Evolutionary conservation across 495 filamentous ascomycete species (phyloP), one percentile per base, ranked within the genome.

Genomic region (Arthonia radiata): DNA sequence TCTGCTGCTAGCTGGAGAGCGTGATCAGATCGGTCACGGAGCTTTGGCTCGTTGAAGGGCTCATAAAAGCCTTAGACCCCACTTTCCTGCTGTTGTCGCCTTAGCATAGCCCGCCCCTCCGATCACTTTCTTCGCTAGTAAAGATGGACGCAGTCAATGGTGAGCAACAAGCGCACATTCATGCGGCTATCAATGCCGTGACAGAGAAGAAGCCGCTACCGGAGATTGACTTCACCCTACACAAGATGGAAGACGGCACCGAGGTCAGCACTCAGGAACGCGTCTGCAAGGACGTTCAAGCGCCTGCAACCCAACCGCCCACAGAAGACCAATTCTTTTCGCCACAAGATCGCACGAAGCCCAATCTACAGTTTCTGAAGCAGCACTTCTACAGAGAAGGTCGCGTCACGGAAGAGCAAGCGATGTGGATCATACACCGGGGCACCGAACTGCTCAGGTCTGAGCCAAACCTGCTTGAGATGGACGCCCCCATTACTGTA

Each of bases 401-500:
- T 22, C 77, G 86, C 37, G 59, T 97, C 35, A 92, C 83, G 27
- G 82, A 97, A 38, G 83, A 93, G 27, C 86, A 97, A 52, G 86
- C 86, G 24, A 57, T 97, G 50, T 93, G 71, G 67, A 97, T 97
- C 37, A 72, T 97, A 47, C 57, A 70, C 33, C 61, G 63, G 28
- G 86, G 83, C 30, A 76, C 77, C 19, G 67, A 92, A 43, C 45
- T 93, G 17, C 57, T 97, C 29, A 69, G 66, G 35, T 54, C 65
- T 22, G 86, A 97, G 51, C 86, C 86, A 18, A 97, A 93, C 48
- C 57, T 97, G 26, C 64, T 97, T 33, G 86, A 97, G 57, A 94
- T 97, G 86, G 86, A 97, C 54, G 86, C 86, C 17, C 86, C 86
- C 15, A 97, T 97, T 46, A 97, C 86, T n/a, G 86, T 97, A 18